A percentile compares a stretch with the other conserved stretches of the same genome.
These are phyloP conservation scores for Sporobolus alterniflorus DNA, from an alignment of 202 grass and related monocot genomes.

Conservation along the genomic window DNA sequence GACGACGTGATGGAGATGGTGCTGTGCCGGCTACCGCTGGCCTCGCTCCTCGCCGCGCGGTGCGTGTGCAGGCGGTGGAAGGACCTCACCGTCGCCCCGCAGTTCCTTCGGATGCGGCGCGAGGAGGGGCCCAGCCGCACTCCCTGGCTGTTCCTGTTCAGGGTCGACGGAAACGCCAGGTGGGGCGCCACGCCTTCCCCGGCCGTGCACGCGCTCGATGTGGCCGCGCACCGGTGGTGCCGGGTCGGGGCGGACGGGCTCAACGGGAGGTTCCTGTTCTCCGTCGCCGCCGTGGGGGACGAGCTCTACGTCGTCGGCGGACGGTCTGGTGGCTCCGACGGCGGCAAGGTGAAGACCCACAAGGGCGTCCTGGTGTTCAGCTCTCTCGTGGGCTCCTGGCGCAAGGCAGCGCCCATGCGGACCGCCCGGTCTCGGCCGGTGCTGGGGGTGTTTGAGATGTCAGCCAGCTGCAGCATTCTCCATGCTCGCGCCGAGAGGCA, in stretches of 20 bases:
- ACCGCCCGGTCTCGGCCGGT: slow-evolving; percentile 61
- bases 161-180: slow-evolving; percentile 48
- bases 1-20: slow-evolving; percentile 92
- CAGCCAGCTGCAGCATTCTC: slow-evolving; percentile 48
- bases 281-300: slow-evolving; percentile 55
- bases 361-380: slow-evolving; percentile 75
- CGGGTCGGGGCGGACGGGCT: slow-evolving; percentile 45
- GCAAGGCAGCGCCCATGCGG: slow-evolving; percentile 75
- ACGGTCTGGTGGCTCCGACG: slow-evolving; percentile 37
- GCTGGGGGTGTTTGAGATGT: slow-evolving; percentile 78
- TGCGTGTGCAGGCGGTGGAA: slow-evolving; percentile 89
- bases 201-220: slow-evolving; percentile 74
- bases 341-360: slow-evolving; percentile 53
- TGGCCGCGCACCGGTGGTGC: slow-evolving; percentile 62
- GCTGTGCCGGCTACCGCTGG: slow-evolving; percentile 65
- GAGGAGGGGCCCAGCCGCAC: slow-evolving; percentile 31
- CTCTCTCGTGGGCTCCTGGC: slow-evolving; percentile 65
- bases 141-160: slow-evolving; percentile 88
- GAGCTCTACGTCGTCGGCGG: slow-evolving; percentile 81
- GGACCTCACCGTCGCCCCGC: slow-evolving; percentile 57
- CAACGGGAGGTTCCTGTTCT: slow-evolving; percentile 63
- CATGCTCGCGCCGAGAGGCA: slow-evolving; percentile 33
- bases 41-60: slow-evolving; percentile 69
- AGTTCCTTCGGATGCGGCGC: slow-evolving; percentile 62
- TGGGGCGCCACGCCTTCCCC: slow-evolving; percentile 17